Conservation (phyloP, 371 early-diverging fungal genomes). For the Mortierella sp. region DNA sequence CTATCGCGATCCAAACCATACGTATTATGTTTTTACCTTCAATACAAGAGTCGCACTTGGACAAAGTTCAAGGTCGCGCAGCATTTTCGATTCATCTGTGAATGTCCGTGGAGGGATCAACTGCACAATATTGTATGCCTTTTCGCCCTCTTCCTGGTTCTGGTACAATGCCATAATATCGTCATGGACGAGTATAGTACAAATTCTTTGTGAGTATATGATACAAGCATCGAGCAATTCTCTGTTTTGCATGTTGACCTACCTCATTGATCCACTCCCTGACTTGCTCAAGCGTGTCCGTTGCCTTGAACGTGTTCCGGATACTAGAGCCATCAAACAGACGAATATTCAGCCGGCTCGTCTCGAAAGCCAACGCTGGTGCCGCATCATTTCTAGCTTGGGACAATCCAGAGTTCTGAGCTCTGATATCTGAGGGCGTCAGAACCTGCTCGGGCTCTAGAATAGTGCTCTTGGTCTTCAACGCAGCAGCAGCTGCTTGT, state of each 20-base stretch:
- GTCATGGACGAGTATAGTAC: no score
- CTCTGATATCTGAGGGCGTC: constrained; percentile 19
- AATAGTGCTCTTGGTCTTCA: neutral
- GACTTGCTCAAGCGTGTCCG: constrained; percentile 45
- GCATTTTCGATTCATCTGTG: constrained; percentile 56
- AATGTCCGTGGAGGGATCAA: constrained; percentile 46
- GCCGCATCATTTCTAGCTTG: constrained; percentile 43
- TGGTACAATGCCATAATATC: no score
- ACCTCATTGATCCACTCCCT: constrained; percentile 49
- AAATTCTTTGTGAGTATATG: neutral
- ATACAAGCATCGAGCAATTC: neutral
- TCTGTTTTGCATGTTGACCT: neutral
- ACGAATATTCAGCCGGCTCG: constrained; percentile 47
- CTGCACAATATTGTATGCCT: constrained; percentile 48
- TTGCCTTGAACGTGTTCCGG: constrained; percentile 50
- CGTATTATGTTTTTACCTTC: constrained; percentile 41
- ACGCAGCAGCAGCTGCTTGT: constrained; percentile 12
- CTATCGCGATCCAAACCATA: neutral
- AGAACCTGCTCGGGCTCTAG: constrained; percentile 10
- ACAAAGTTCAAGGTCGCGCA: constrained; percentile 60
- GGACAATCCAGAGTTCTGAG: constrained; percentile 35
- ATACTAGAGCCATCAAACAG: constrained; percentile 54
- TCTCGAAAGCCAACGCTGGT: constrained; percentile 40
- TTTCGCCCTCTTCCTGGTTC: constrained; percentile 30
- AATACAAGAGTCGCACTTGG: constrained; percentile 70